Conservation (phyloP, 768 basidiomycete genomes). For the Gloeopeniophorella convolvens region DNA sequence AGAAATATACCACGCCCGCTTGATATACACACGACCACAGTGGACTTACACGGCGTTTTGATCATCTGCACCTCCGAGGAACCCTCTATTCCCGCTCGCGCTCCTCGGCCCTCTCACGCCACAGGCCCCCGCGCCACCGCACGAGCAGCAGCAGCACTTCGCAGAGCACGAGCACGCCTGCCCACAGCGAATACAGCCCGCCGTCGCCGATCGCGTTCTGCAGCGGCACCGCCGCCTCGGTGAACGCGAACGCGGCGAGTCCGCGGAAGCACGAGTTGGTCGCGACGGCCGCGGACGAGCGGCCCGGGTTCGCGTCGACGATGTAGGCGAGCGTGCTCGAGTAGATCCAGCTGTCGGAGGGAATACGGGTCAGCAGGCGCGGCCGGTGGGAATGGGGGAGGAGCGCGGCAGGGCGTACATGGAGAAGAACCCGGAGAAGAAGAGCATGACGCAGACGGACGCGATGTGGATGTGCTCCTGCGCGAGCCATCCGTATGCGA, state of each 20-base stretch:
- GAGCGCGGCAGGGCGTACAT: conserved; percentile 48
- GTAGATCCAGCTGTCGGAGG: conserved; percentile 45
- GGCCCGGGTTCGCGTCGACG: conserved; percentile 80
- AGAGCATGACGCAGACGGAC: conserved; percentile 64
- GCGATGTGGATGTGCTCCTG: conserved; percentile 57
- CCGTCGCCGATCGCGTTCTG: conserved; percentile 73
- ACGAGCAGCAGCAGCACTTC: conserved; percentile 56
- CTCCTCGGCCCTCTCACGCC: conserved; percentile 48
- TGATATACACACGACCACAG: too few species aligned
- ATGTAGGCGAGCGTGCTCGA: conserved; percentile 73
- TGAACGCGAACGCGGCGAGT: conserved; percentile 55
- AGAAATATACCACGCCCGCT: too few species aligned
- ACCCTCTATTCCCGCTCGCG: conserved; percentile 28
- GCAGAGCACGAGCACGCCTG: conserved; percentile 44
- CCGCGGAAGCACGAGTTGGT: conserved; percentile 76
- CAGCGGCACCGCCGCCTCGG: conserved; percentile 63
- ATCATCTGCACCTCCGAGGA: background rate
- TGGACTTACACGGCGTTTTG: background rate
- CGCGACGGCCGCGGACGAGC: conserved; percentile 70
- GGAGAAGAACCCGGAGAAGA: conserved; percentile 64
- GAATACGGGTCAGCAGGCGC: background rate
- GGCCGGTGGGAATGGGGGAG: background rate
- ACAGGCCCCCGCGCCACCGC: conserved; percentile 47
- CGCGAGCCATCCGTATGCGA: conserved; percentile 74
- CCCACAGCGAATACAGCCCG: conserved; percentile 67